Conservation (phyloP, 2,329 filamentous ascomycete species). For the Alternaria infectoria region DNA sequence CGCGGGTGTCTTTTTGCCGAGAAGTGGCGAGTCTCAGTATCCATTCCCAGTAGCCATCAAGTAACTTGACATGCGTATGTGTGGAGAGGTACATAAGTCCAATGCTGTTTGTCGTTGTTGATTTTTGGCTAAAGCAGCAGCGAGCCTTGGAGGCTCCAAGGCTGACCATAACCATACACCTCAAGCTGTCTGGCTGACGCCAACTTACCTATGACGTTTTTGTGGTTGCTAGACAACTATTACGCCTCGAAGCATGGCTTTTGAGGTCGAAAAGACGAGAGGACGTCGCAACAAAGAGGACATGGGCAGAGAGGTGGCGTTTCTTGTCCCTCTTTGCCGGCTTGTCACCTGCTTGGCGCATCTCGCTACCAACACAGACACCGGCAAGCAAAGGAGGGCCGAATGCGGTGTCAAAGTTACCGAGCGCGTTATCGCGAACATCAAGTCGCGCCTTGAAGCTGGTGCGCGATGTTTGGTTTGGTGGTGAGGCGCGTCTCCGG, state of each 20-base stretch:
- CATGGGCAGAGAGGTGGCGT: slow-evolving; percentile 24
- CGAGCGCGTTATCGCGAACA: not conserved
- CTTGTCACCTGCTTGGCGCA: slow-evolving; percentile 32
- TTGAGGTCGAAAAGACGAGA: not conserved
- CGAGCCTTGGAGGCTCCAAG: not conserved
- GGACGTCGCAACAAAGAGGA: slow-evolving; percentile 20
- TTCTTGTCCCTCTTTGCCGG: slow-evolving; percentile 24
- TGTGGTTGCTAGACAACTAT: not conserved
- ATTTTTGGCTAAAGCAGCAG: not conserved
- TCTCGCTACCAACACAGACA: slow-evolving; percentile 4
- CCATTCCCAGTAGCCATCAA: not conserved
- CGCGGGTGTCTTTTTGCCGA: not conserved
- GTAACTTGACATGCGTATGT: not conserved
- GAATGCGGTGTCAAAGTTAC: not conserved
- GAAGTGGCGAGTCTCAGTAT: not conserved
- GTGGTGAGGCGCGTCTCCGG: slow-evolving; percentile 5
- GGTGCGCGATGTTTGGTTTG: not conserved
- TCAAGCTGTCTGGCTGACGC: not conserved
- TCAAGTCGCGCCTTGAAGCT: not conserved
- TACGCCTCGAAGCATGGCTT: not conserved
- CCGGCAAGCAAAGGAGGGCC: not conserved
- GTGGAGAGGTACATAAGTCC: not conserved
- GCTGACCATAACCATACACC: not conserved
- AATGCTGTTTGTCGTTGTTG: not conserved
- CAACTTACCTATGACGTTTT: not conserved